Percentiles rank a stretch among this genome's conserved stretches.
Conservation (phyloP, 1,139 yeast genomes). For the Hemisphaericaspora xylofermentans region DNA sequence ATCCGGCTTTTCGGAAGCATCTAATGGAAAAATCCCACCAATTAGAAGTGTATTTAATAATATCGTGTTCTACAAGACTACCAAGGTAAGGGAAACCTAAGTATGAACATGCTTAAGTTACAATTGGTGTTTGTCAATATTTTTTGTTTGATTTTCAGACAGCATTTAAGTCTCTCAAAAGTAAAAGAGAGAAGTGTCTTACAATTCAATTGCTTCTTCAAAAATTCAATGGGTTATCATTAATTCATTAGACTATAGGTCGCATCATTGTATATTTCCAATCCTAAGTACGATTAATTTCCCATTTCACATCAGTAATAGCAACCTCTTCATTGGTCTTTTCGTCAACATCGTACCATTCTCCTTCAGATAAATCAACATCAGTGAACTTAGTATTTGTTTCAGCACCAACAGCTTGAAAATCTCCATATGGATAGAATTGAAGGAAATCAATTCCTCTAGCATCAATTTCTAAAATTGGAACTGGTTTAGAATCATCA, state of each 20-base stretch:
- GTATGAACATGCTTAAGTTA: too few relatives aligned
- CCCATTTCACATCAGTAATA: slow-evolving; percentile 69
- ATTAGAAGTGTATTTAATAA: too few relatives aligned
- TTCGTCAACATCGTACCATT: slow-evolving; percentile 96
- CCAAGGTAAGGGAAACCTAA: too few relatives aligned
- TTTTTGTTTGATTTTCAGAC: too few relatives aligned
- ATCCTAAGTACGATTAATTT: slow-evolving; percentile 12
- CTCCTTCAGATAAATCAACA: slow-evolving; percentile 74
- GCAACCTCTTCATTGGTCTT: slow-evolving; percentile 79
- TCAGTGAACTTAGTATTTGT: slow-evolving; percentile 55
- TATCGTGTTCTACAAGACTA: too few relatives aligned
- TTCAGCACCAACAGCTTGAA: slow-evolving; percentile 59
- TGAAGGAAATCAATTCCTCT: slow-evolving; percentile 78
- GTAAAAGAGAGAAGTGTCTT: too few relatives aligned
- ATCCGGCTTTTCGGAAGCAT: too few relatives aligned
- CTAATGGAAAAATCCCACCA: too few relatives aligned
- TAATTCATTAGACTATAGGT: background rate
- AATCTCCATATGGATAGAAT: slow-evolving; percentile 69
- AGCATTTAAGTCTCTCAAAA: too few relatives aligned
- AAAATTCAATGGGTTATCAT: too few relatives aligned
- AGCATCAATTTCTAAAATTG: slow-evolving; percentile 70
- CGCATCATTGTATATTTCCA: background rate
- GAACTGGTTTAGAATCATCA: slow-evolving; percentile 34
- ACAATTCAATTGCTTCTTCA: too few relatives aligned
- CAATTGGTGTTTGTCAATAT: too few relatives aligned